These are phyloP conservation scores for Tetracladium marchalianum DNA, from an alignment of 495 filamentous ascomycete genomes.

Conservation along the genomic window DNA sequence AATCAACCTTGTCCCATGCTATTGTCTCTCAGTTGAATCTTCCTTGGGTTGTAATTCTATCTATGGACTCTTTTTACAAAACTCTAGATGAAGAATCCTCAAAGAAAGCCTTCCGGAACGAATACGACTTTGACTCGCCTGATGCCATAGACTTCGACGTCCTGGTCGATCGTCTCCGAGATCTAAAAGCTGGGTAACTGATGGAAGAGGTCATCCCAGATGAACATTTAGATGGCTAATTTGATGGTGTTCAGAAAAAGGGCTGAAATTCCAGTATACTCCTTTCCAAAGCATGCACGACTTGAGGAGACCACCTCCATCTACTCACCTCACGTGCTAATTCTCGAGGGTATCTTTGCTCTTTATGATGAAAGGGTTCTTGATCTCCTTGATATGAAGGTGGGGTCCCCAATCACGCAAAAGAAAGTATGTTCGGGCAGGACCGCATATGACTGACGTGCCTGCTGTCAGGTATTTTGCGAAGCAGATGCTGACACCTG, in stretches of 20 bases:
- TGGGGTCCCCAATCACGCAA: slow-evolving; percentile 22
- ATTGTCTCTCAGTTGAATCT: slow-evolving; percentile 84
- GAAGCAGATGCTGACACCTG: slow-evolving; percentile 95
- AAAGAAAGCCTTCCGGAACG: slow-evolving; percentile 67
- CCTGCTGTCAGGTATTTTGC: slow-evolving; percentile 62
- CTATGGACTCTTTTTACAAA: slow-evolving; percentile 98
- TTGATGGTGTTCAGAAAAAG: slow-evolving; percentile 53
- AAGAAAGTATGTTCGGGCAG: too few relatives aligned
- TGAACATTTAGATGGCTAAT: slow-evolving; percentile 1
- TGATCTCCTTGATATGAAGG: slow-evolving; percentile 85
- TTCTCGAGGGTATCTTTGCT: slow-evolving; percentile 93
- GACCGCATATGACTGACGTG: background rate
- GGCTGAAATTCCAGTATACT: slow-evolving; percentile 89
- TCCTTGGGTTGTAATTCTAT: slow-evolving; percentile 95
- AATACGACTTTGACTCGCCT: slow-evolving; percentile 93
- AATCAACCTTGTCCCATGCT: slow-evolving; percentile 88
- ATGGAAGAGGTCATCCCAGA: background rate
- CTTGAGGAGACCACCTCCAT: slow-evolving; percentile 69
- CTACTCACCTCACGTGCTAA: slow-evolving; percentile 92
- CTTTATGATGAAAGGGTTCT: slow-evolving; percentile 80
- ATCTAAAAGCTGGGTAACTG: slow-evolving; percentile 80
- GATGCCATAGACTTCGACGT: slow-evolving; percentile 92
- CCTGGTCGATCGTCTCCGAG: slow-evolving; percentile 67
- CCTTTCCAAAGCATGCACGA: slow-evolving; percentile 85
- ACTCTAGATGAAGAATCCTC: slow-evolving; percentile 65